Evolutionary conservation across 371 early-diverging fungal species (phyloP).

Genomic region (Batrachochytrium dendrobatidis): DNA sequence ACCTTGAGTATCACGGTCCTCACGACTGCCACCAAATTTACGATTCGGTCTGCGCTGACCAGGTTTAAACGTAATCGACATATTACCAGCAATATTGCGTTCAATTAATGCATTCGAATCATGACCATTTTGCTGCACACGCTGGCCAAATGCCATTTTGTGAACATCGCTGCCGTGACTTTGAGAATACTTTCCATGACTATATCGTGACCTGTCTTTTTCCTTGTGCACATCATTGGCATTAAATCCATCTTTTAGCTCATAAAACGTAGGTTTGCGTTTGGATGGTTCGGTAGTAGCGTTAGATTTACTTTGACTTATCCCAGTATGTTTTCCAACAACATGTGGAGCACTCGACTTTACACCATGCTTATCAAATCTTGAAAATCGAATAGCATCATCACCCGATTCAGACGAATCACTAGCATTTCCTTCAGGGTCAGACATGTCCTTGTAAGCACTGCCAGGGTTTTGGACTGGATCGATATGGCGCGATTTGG

Average conservation of each 20-base stretch:
- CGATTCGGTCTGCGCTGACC: neutral
- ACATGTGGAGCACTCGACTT: neutral
- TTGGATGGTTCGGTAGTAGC: no score
- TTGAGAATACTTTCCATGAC: neutral
- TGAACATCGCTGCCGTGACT: neutral
- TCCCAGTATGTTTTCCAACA: no score
- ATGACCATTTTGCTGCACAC: neutral
- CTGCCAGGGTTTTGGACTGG: neutral
- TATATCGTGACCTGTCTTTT: no score
- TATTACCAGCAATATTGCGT: conserved; percentile 1
- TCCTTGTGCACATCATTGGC: neutral
- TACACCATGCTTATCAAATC: neutral
- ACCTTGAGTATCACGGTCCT: neutral
- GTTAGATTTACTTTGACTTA: no score
- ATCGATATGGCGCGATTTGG: neutral
- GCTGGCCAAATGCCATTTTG: neutral
- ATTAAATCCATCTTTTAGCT: neutral
- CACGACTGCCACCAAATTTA: neutral
- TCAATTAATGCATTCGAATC: neutral
- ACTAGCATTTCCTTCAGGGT: neutral
- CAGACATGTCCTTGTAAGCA: neutral
- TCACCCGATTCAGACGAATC: no score
- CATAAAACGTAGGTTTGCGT: no score
- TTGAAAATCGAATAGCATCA: neutral
- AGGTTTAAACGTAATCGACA: conserved; percentile 1